Evolutionary conservation across 1,284 basidiomycete genomes (phyloP).

Genomic region (Megacollybia platyphylla): DNA sequence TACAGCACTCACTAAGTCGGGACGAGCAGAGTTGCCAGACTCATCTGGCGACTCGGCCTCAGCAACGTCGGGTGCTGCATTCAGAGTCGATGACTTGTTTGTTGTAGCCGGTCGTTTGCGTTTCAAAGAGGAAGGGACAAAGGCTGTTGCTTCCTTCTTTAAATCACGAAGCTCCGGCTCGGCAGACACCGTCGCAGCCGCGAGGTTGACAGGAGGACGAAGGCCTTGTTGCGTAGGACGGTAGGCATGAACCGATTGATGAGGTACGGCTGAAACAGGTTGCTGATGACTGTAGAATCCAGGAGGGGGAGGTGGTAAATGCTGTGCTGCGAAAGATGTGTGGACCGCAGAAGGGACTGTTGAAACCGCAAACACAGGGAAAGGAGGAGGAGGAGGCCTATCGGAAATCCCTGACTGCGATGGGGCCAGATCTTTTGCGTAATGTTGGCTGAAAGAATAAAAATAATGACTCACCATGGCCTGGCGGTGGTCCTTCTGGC

Average conservation of each 20-base stretch:
- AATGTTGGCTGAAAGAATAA: conserved; percentile 3
- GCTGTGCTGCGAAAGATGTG: conserved; percentile 15
- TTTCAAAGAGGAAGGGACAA: conserved; percentile 65
- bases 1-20: conserved; percentile 53
- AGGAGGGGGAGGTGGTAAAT: conserved; percentile 33
- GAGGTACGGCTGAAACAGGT: conserved; percentile 37
- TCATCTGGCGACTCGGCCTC: conserved; percentile 20
- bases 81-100: conserved; percentile 24
- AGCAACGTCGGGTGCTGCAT: conserved; percentile 48
- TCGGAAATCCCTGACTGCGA: too few relatives aligned
- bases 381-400: conserved; percentile 9
- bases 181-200: conserved; percentile 63
- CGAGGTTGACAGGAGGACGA: conserved; percentile 14
- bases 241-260: conserved; percentile 55
- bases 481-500: conserved; percentile 73
- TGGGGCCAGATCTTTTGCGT: too few relatives aligned
- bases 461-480: conserved; percentile 8
- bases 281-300: conserved; percentile 44
- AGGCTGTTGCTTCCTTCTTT: conserved; percentile 84
- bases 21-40: conserved; percentile 26
- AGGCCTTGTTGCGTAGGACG: conserved; percentile 25
- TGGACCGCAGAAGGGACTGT: conserved; percentile 14
- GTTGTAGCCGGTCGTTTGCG: conserved; percentile 38
- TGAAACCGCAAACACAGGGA: conserved; percentile 7
- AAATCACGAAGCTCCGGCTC: conserved; percentile 80